Base-by-base conservation (phyloP, 2,329 filamentous ascomycete genomes). In the Colletotrichum plurivorum region DNA sequence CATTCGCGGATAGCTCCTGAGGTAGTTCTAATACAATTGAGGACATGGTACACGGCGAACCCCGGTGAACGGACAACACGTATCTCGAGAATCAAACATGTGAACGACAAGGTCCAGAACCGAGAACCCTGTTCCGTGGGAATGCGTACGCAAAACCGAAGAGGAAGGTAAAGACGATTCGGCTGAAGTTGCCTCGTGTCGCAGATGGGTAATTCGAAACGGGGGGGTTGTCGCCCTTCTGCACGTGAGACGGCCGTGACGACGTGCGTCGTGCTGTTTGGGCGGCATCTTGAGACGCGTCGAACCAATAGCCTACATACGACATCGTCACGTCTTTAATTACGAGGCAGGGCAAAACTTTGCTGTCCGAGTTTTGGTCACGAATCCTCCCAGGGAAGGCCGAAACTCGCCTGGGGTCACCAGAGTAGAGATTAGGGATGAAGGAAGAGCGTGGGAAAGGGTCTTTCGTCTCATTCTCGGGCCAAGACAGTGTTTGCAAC, bases 391-490 rank as follows among this genome's bases (percentile, higher is more conserved):
- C 31, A 36, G 5, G 27, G 27, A 31, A 18, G 2, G 45, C 41
- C 41, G 41, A 16, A 43, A 43, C 41, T 8, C 31, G 31, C 10
- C 31, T 36, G 31, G 41, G 41, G 13, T 43, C 41, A 16, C 2
- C 13, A 43, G 41, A 15, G 13, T 43, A 15, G 5, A 13, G 13
- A 15, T 43, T 36, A 10, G 41, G 41, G 13, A 43, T 43, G 41
- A 22, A 48, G 45, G 18, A 36, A 6, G 9, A 48, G 45, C n/a
- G n/a, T n/a, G 18, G 45, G 45, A 18, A 48, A 36, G 31, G 41
- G 41, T 15, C 15, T 25, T 57, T 57, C 54, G 36, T 57, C 54
- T 57, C 54, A 57, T 27, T 45, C 22, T 57, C 54, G 54, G 54
- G 36, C 36, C 54, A 57, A 57, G 46, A 49, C 2, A 13, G 13